Percentiles rank a stretch among this genome's conserved stretches.
phyloP scores from a whole-genome alignment of 805 yeast genomes.

The Saturnispora gosingensis region DNA sequence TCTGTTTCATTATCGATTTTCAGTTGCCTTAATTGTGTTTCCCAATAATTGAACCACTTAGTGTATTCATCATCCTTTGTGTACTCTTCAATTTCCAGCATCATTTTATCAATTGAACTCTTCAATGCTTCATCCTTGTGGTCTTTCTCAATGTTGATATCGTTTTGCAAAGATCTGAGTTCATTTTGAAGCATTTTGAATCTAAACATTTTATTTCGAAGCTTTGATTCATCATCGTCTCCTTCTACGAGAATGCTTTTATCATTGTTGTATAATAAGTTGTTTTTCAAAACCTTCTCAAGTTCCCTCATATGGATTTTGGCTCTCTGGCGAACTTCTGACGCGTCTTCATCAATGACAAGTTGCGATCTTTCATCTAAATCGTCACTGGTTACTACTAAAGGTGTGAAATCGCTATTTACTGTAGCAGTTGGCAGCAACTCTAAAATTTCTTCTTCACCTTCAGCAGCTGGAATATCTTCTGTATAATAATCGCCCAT shows the following conservation, averaged over 20 bases:
- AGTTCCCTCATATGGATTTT: conserved; percentile 4
- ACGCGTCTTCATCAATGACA: conserved; percentile 3
- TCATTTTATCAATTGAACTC: conserved; percentile 2
- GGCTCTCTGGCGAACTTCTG: conserved; percentile 1
- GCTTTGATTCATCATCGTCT: background rate
- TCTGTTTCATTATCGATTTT: background rate
- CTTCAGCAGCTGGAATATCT: conserved; percentile 14
- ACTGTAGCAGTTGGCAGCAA: conserved; percentile 6
- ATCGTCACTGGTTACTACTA: background rate
- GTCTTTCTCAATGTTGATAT: conserved; percentile 7
- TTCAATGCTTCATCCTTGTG: background rate
- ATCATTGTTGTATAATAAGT: background rate
- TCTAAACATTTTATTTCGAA: conserved; percentile 5
- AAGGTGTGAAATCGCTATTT: conserved; percentile 1
- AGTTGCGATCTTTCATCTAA: conserved; percentile 8
- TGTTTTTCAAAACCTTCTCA: conserved; percentile 2
- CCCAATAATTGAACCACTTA: conserved; percentile 10
- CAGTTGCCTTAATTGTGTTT: background rate
- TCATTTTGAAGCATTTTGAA: conserved; percentile 10
- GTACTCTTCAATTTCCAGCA: conserved; percentile 2
- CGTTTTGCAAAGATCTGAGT: conserved; percentile 9
- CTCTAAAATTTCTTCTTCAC: conserved; percentile 20
- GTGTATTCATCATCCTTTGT: background rate
- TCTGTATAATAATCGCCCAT: conserved; percentile 21
- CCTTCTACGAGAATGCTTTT: background rate